phyloP scores from a whole-genome alignment of 306 rosid species.

The Prunus padus region DNA sequence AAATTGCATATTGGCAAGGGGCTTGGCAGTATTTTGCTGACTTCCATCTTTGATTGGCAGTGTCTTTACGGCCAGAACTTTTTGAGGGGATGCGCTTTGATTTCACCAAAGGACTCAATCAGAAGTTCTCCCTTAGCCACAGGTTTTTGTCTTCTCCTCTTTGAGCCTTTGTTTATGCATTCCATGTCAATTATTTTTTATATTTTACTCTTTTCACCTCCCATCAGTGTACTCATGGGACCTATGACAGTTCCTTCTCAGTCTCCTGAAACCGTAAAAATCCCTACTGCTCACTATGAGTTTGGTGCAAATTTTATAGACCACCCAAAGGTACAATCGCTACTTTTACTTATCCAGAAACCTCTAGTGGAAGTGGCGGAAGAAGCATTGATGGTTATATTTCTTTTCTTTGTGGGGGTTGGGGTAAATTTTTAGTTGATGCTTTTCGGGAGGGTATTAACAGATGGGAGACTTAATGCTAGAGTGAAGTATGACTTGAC shows the following conservation, averaged over 20 bases:
- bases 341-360: not conserved
- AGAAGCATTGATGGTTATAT: not conserved
- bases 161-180: not conserved
- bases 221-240: constrained; percentile 73
- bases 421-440: constrained; percentile 48
- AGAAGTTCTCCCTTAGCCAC: constrained; percentile 81
- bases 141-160: constrained; percentile 41
- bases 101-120: constrained; percentile 77
- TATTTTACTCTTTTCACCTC: not conserved
- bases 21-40: not conserved
- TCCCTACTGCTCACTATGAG: constrained; percentile 81
- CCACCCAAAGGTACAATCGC: constrained; percentile 66
- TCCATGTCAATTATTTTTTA: not conserved
- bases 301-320: constrained; percentile 89
- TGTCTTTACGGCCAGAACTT: constrained; percentile 81
- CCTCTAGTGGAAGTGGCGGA: not conserved
- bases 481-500: constrained; percentile 74
- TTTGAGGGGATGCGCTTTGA: constrained; percentile 96
- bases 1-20: not conserved
- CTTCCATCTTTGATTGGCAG: constrained; percentile 34
- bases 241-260: constrained; percentile 81
- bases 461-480: constrained; percentile 86
- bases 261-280: constrained; percentile 73
- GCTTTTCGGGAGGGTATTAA: constrained; percentile 76
- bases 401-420: not conserved